phyloP scores from a whole-genome alignment of 352 stramenopile genomes.

The Globisporangium emineosum region DNA sequence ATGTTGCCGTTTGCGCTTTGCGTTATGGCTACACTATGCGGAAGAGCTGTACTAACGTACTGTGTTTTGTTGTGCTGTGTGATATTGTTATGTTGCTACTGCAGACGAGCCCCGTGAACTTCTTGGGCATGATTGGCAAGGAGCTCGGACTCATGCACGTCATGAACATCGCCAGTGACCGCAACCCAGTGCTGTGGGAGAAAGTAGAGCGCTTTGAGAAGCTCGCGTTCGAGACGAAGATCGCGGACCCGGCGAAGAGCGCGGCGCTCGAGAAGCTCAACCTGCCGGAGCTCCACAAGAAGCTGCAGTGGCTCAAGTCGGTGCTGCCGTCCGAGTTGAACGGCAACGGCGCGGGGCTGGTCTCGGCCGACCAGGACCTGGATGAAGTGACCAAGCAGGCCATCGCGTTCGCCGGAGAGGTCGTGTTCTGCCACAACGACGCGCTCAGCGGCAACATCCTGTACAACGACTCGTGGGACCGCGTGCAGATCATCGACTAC shows the following conservation, averaged over 20 bases:
- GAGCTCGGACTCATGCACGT: slow-evolving; percentile 88
- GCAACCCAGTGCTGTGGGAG: slow-evolving; percentile 65
- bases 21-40: neutral
- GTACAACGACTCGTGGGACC: slow-evolving; percentile 69
- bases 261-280: slow-evolving; percentile 60
- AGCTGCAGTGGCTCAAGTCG: slow-evolving; percentile 80
- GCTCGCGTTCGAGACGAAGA: slow-evolving; percentile 57
- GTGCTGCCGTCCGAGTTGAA: slow-evolving; percentile 78
- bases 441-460: slow-evolving; percentile 87
- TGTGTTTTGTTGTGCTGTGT: neutral
- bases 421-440: slow-evolving; percentile 94
- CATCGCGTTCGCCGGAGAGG: slow-evolving; percentile 66
- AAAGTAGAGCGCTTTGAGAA: slow-evolving; percentile 83
- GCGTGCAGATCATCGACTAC: slow-evolving; percentile 94
- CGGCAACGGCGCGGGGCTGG: slow-evolving; percentile 51
- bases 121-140: slow-evolving; percentile 81
- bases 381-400: slow-evolving; percentile 81
- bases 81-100: neutral
- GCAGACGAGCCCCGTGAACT: slow-evolving; percentile 68
- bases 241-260: slow-evolving; percentile 60
- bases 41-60: neutral
- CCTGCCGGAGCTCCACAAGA: slow-evolving; percentile 48
- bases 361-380: slow-evolving; percentile 36
- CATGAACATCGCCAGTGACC: slow-evolving; percentile 72
- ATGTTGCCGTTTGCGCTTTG: slow-evolving; percentile 1